Conservation (phyloP, 169 alveolate species). For the Cryptosporidium ubiquitum region DNA sequence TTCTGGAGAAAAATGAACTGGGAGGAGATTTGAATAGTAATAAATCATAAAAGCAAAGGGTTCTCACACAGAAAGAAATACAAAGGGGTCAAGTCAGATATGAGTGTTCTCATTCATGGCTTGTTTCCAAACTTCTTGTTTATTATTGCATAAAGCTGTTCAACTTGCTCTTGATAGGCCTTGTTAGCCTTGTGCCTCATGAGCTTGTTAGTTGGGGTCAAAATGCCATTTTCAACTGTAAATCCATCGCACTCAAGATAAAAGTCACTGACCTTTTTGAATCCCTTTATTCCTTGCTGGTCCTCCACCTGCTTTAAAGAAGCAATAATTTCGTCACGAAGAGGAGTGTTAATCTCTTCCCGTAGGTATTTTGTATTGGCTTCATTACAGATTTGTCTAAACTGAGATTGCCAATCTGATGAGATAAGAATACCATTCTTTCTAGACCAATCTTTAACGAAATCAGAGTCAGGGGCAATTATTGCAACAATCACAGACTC, state of each 20-base stretch:
- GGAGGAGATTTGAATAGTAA: neutral
- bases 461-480: slow-evolving; percentile 76
- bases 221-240: slow-evolving; percentile 87
- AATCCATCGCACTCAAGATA: slow-evolving; percentile 86
- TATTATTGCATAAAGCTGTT: slow-evolving; percentile 77
- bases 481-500: slow-evolving; percentile 77
- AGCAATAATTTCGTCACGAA: slow-evolving; percentile 55
- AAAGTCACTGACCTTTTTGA: slow-evolving; percentile 85
- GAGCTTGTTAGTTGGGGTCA: slow-evolving; percentile 94
- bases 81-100: neutral
- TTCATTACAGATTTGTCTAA: slow-evolving; percentile 75
- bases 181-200: slow-evolving; percentile 84
- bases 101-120: neutral
- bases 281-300: slow-evolving; percentile 77
- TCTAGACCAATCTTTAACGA: slow-evolving; percentile 34
- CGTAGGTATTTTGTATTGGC: slow-evolving; percentile 31
- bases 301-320: slow-evolving; percentile 76
- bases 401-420: neutral
- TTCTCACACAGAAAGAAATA: neutral
- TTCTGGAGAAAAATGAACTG: neutral
- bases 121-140: neutral
- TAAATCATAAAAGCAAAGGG: neutral
- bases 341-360: slow-evolving; percentile 9
- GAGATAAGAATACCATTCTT: slow-evolving; percentile 22
- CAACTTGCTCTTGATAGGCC: slow-evolving; percentile 75